Base-by-base conservation (phyloP, 306 rosid genomes). In the Leucaena leucocephala region DNA sequence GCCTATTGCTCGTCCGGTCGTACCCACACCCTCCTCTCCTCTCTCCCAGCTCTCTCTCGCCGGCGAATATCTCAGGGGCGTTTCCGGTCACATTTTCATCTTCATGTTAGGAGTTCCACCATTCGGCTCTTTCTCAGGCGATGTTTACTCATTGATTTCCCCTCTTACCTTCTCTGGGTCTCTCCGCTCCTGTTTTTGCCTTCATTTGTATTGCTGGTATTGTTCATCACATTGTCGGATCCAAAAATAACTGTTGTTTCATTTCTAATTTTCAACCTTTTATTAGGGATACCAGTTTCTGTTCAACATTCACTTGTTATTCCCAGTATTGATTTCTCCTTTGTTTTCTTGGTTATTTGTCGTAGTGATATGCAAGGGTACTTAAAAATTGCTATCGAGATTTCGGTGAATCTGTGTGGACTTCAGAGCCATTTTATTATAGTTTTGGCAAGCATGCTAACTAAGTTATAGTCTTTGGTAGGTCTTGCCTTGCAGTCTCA, bases 371-470 rank as follows among this genome's bases (percentile, higher is more conserved):
- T 38, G 15, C 4, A 59, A 22, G 65, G 38, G 15, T 27, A 22
- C 38, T 27, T 19, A 59, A 3, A 22, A 59, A 61, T 4, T 64
- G 12, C 40, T 64, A 3, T 36, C 9, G 69, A 64, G 45, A 64
- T 40, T 64, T 64, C 43, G 34, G 11, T 36, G 69, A 64, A 39
- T 64, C 69, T 64, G 69, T 64, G 10, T 64, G 46, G 69, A 64
- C 45, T 64, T 64, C 8, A 15, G 44, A 63, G 46, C 13, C 45
- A 13, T 63, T 35, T 64, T 35, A 35, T 17, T 36, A 7, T 7
- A 35, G 9, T 64, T 12, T 35, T 64, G 45, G 45, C 45, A 16
- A 36, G 44, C 12, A 7, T 35, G 44, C 2, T 64, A 45, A 45
- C 54, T 15, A 48, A 38, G 17, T 42, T 19, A 46, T 35, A 39